Evolutionary conservation across 345 rosid species (phyloP).

Genomic region (Acer negundo): DNA sequence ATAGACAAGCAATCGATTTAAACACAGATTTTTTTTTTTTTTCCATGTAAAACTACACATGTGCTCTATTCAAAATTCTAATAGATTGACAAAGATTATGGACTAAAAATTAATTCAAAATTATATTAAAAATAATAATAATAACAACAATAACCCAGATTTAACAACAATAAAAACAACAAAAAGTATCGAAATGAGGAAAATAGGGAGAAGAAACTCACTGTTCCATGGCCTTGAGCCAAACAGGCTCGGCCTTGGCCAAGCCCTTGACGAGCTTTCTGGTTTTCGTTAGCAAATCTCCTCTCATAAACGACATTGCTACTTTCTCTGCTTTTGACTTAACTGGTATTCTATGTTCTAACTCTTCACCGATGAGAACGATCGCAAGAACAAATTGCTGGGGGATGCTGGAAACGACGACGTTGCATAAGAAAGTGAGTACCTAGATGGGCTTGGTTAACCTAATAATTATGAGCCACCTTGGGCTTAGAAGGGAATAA

Average conservation of each 20-base stretch:
- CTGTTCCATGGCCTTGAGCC: constrained; percentile 97
- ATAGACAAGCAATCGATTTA: neutral
- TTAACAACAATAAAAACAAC: no score
- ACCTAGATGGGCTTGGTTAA: neutral
- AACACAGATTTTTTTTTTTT: neutral
- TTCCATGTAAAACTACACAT: neutral
- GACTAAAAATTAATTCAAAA: neutral
- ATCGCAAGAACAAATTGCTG: neutral
- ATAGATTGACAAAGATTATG: neutral
- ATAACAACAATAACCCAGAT: no score
- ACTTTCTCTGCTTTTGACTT: neutral
- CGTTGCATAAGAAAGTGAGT: neutral
- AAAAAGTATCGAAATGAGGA: no score
- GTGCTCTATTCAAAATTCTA: neutral
- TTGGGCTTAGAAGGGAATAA: no score
- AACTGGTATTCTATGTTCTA: neutral
- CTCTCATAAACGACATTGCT: constrained; percentile 81
- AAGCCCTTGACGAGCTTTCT: constrained; percentile 87
- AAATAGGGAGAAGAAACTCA: constrained; percentile 35
- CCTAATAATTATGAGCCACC: neutral
- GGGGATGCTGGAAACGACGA: neutral
- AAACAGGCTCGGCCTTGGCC: constrained; percentile 68
- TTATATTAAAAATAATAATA: no score
- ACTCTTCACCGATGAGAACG: neutral
- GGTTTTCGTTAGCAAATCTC: constrained; percentile 72